Percentiles rank a stretch among this genome's conserved stretches.
These are phyloP conservation scores for Penicillium sp. DNA, from an alignment of 2,329 filamentous ascomycete genomes.

Conservation along the genomic window DNA sequence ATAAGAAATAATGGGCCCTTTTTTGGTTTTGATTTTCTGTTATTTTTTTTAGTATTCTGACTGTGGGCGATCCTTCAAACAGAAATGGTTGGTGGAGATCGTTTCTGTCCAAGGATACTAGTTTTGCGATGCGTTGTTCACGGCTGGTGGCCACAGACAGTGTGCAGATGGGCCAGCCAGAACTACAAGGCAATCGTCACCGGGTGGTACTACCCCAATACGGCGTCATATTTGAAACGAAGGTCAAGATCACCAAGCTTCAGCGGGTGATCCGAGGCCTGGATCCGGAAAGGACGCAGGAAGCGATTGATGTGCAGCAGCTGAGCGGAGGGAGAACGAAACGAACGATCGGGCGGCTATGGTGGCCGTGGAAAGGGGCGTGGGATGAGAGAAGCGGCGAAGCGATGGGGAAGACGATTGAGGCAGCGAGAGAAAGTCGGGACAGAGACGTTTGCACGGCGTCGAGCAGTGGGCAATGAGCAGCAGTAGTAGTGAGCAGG, in stretches of 20 bases:
- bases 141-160: constrained; percentile 39
- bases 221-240: constrained; percentile 42
- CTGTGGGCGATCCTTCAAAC: constrained; percentile 20
- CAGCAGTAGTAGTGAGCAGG: not conserved
- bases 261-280: constrained; percentile 22
- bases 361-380: constrained; percentile 7
- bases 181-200: constrained; percentile 45
- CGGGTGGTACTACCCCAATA: constrained; percentile 43
- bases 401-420: constrained; percentile 4
- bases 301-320: constrained; percentile 9
- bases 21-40: constrained; percentile 14
- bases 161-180: constrained; percentile 40
- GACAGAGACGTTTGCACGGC: constrained; percentile 35
- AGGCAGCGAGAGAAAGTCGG: constrained; percentile 12
- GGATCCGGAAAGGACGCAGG: constrained; percentile 16
- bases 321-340: not conserved
- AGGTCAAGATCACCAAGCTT: constrained; percentile 23
- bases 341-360: constrained; percentile 3
- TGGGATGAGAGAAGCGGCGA: constrained; percentile 11
- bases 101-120: constrained; percentile 35
- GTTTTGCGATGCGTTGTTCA: constrained; percentile 45
- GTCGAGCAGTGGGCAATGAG: constrained; percentile 22
- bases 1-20: constrained; percentile 31
- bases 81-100: constrained; percentile 35
- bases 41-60: constrained; percentile 9